phyloP scores from a whole-genome alignment of 2,329 filamentous ascomycete genomes.

The Rachicladosporium sp. region DNA sequence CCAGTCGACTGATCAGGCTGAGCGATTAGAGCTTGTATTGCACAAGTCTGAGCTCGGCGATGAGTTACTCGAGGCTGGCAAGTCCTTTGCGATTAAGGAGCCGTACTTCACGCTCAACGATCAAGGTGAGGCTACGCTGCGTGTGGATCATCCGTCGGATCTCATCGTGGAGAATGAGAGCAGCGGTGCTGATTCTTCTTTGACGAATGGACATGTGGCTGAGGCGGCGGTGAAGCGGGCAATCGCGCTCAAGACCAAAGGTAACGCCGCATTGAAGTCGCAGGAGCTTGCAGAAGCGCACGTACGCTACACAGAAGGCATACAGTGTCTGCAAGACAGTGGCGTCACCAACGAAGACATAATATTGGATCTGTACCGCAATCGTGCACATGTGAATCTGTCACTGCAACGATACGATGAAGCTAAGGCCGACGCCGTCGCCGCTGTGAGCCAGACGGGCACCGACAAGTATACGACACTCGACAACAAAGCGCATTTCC shows the following conservation, averaged over 20 bases:
- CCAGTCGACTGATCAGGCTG: slow-evolving; percentile 13
- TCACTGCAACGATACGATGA: slow-evolving; percentile 19
- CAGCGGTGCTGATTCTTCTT: too few relatives aligned
- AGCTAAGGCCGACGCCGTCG: slow-evolving; percentile 19
- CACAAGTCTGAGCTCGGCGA: slow-evolving; percentile 21
- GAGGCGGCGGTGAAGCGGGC: slow-evolving; percentile 5
- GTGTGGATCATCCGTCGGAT: slow-evolving; percentile 21
- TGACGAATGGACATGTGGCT: neutral
- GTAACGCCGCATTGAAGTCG: slow-evolving; percentile 18
- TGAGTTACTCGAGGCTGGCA: slow-evolving; percentile 22
- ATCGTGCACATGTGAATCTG: slow-evolving; percentile 24
- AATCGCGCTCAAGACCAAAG: slow-evolving; percentile 15
- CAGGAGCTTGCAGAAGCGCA: slow-evolving; percentile 11
- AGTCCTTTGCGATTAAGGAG: slow-evolving; percentile 18
- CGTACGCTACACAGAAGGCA: slow-evolving; percentile 12
- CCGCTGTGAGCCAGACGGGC: slow-evolving; percentile 16
- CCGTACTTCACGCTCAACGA: slow-evolving; percentile 20
- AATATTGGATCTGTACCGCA: slow-evolving; percentile 11
- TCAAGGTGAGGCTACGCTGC: slow-evolving; percentile 15
- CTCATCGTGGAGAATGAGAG: slow-evolving; percentile 5
- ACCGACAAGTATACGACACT: slow-evolving; percentile 18
- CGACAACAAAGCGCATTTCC: slow-evolving; percentile 12
- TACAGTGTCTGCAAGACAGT: slow-evolving; percentile 2
- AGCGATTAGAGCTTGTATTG: slow-evolving; percentile 17
- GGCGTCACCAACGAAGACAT: slow-evolving; percentile 3